Base-by-base conservation (phyloP, 2,329 filamentous ascomycete species). In the Mycosphaerella sp. region DNA sequence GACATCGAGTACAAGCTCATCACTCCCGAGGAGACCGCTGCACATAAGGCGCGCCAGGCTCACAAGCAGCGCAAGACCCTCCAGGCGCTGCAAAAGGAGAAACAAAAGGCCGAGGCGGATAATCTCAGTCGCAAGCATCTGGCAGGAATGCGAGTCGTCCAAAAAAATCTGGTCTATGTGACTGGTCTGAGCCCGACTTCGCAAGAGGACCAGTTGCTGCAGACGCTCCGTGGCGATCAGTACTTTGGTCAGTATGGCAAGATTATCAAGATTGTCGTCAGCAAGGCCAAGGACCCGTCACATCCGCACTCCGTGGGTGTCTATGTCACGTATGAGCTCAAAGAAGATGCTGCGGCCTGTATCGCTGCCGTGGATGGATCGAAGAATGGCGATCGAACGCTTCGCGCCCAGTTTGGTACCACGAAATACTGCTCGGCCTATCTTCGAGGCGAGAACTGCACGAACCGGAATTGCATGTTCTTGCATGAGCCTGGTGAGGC, bases 371-470 rank as follows among this genome's bases (percentile, higher is more conserved):
- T 98, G 4, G 90, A 98, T 70, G 90, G 91, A 34, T 95, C 91
- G 1, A 81, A 86, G 57, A 97, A 98, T 66, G 90, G 89, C 49
- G 93, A 97, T 59, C 80, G 92, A 48, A 79, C 89, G 11, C 74
- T 98, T 17, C 85, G 83, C 62, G 83, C 83, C 10, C 83, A 86
- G 68, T 85, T 85, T 61, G 93, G 93, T 23, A 98, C 93, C 0
- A 98, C 93, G 4, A 98, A 98, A 70, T 98, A 98, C 72, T 98
- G 93, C 71, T 98, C 93, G 0, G 92, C 93, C 3, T 98, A 95
- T 77, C 78, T 98, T 14, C 87, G 95, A 54, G 90, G 95, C 62
- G 93, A 98, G 71, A 86, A 85, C 61, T 98, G 93, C 72, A 90
- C 88, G 53, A 98, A 98, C 67, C 84, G 91, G 48, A 92, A 93